Percentiles rank a stretch among this genome's conserved stretches.
Evolutionary conservation across 305 asterid species (phyloP).

Genomic region (Euphrasia arctica): DNA sequence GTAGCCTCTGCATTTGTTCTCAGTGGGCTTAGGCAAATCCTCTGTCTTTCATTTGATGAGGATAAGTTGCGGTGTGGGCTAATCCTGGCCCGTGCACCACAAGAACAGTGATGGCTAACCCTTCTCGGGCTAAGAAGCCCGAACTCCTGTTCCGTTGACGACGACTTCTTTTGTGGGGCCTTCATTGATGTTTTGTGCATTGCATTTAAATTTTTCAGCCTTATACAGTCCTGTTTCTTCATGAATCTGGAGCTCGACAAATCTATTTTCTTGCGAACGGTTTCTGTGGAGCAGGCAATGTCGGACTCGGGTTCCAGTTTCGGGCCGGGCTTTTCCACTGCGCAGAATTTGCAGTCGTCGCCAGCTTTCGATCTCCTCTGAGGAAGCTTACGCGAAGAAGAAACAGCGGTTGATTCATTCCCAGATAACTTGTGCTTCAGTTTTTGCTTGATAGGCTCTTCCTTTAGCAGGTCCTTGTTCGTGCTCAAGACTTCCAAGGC

Average conservation of each 20-base stretch:
- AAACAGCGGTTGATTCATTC: neutral
- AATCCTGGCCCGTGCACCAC: neutral
- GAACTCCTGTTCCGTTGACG: slow-evolving; percentile 41
- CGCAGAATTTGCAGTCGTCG: neutral
- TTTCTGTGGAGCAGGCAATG: slow-evolving; percentile 21
- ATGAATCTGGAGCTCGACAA: slow-evolving; percentile 28
- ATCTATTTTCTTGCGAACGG: slow-evolving; percentile 37
- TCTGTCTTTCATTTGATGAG: slow-evolving; percentile 23
- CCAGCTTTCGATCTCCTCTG: neutral
- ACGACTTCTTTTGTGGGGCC: slow-evolving; percentile 40
- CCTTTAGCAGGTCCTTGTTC: neutral
- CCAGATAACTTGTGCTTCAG: neutral
- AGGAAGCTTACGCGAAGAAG: neutral
- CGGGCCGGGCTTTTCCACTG: neutral
- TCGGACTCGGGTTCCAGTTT: slow-evolving; percentile 7
- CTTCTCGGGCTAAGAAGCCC: slow-evolving; percentile 25
- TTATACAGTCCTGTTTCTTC: slow-evolving; percentile 40
- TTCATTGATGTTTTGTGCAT: slow-evolving; percentile 27
- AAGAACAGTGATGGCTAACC: neutral
- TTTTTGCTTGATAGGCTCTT: neutral
- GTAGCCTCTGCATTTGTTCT: slow-evolving; percentile 22
- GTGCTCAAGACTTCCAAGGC: slow-evolving; percentile 50
- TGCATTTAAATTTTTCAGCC: slow-evolving; percentile 34
- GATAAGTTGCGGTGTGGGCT: neutral
- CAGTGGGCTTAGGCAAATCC: slow-evolving; percentile 5